Conservation (phyloP, 2,329 filamentous ascomycete species). For the Ophiostoma australiae region DNA sequence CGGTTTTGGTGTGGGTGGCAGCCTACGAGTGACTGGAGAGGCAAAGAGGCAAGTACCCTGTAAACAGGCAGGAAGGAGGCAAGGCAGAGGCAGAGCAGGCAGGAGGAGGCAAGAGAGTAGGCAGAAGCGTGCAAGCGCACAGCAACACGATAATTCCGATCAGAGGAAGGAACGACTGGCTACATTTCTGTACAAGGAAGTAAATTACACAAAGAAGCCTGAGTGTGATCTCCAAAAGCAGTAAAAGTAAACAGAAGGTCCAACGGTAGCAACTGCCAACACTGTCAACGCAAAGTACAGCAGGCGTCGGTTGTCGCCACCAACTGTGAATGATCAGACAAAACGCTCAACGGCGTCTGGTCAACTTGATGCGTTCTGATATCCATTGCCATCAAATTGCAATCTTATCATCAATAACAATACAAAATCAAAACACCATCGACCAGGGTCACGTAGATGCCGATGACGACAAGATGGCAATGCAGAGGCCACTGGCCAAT, state of each 20-base stretch:
- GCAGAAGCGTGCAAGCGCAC: slow-evolving; percentile 5
- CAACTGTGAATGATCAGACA: too few species aligned
- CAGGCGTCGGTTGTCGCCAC: too few species aligned
- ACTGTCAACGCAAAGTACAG: too few species aligned
- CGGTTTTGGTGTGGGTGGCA: slow-evolving; percentile 27
- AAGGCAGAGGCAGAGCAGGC: slow-evolving; percentile 19
- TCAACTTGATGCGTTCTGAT: too few species aligned
- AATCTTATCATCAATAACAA: background rate
- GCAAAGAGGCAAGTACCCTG: slow-evolving; percentile 28
- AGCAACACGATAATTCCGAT: background rate
- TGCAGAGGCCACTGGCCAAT: slow-evolving; percentile 11
- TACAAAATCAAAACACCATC: background rate
- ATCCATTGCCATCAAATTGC: background rate
- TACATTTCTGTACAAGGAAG: too few species aligned
- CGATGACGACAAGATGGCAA: slow-evolving; percentile 7
- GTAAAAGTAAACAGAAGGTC: background rate
- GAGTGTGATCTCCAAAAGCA: background rate
- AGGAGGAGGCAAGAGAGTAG: background rate
- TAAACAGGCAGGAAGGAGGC: slow-evolving; percentile 24
- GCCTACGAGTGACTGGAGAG: slow-evolving; percentile 31
- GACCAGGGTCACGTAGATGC: background rate
- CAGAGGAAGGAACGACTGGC: background rate
- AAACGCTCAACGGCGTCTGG: too few species aligned
- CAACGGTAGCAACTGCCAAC: too few species aligned
- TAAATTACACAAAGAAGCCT: background rate